These are phyloP conservation scores for Ogataea ganodermae DNA, from an alignment of 805 yeast genomes.

Conservation along the genomic window DNA sequence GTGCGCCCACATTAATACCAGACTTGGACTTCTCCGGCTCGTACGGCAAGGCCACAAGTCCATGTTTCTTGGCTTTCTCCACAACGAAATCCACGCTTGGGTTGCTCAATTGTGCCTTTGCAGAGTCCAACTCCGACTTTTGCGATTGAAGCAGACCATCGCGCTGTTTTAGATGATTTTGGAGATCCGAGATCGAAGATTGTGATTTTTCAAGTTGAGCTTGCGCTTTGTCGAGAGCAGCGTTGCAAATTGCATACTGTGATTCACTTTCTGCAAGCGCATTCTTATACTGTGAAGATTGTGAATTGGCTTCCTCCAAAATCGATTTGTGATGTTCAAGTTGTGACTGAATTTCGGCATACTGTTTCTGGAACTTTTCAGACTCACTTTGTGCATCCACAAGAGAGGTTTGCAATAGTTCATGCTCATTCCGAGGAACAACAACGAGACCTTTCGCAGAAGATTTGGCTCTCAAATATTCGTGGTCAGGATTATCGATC, in stretches of 20 bases:
- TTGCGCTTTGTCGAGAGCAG: not conserved
- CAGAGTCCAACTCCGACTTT: slow-evolving; percentile 5
- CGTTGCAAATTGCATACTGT: not conserved
- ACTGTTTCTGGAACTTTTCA: not conserved
- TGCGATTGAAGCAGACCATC: not conserved
- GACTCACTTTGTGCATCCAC: not conserved
- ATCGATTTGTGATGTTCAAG: not conserved
- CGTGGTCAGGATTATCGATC: slow-evolving; percentile 30
- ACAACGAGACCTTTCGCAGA: slow-evolving; percentile 13
- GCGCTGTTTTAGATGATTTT: not conserved
- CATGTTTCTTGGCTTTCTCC: slow-evolving; percentile 24
- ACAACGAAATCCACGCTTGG: slow-evolving; percentile 32
- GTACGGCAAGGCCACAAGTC: slow-evolving; percentile 11
- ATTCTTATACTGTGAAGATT: not conserved
- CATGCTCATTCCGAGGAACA: slow-evolving; percentile 14
- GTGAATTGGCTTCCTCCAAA: not conserved
- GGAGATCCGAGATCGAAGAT: not conserved
- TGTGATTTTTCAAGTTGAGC: not conserved
- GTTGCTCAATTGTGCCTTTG: slow-evolving; percentile 17
- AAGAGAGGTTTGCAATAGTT: not conserved
- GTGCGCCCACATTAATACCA: not conserved
- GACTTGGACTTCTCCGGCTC: not conserved
- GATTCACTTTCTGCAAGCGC: not conserved
- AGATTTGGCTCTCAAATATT: slow-evolving; percentile 34
- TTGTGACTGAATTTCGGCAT: not conserved